Percentiles rank a stretch among this genome's conserved stretches.
Conservation (phyloP, 2,329 filamentous ascomycete genomes). For the Penicillium sp. region DNA sequence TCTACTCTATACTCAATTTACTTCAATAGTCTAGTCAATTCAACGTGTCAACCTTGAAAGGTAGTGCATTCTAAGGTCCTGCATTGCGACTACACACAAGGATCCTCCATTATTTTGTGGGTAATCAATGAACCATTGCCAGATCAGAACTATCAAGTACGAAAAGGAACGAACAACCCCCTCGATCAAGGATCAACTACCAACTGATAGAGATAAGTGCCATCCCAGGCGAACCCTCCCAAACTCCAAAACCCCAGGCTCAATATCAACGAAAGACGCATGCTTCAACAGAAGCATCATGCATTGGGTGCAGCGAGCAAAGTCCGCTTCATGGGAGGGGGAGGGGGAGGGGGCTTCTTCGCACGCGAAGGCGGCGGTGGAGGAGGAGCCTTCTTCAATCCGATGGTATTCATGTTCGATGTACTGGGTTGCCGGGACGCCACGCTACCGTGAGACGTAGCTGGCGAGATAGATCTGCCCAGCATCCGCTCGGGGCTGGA, state of each 20-base stretch:
- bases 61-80: not conserved
- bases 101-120: not conserved
- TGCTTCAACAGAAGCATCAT: conserved; percentile 16
- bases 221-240: not conserved
- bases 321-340: conserved; percentile 64
- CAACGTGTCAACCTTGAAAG: no score
- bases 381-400: conserved; percentile 58
- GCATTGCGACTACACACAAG: not conserved
- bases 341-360: conserved; percentile 68
- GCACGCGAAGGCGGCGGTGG: conserved; percentile 63
- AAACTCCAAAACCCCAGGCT: conserved; percentile 17
- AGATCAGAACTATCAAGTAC: conserved; percentile 1
- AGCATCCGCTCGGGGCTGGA: conserved; percentile 53
- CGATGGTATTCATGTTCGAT: conserved; percentile 39
- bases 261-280: conserved; percentile 1
- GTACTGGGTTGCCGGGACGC: conserved; percentile 56
- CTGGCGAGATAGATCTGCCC: conserved; percentile 56
- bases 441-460: conserved; percentile 54
- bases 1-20: no score
- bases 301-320: conserved; percentile 30
- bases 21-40: no score
- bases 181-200: not conserved
- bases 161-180: conserved; percentile 2
- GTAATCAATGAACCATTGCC: not conserved
- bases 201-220: conserved; percentile 7